Evolutionary conservation across 129 eudicot genomes (phyloP).

Genomic region (Saposhnikovia divaricata): DNA sequence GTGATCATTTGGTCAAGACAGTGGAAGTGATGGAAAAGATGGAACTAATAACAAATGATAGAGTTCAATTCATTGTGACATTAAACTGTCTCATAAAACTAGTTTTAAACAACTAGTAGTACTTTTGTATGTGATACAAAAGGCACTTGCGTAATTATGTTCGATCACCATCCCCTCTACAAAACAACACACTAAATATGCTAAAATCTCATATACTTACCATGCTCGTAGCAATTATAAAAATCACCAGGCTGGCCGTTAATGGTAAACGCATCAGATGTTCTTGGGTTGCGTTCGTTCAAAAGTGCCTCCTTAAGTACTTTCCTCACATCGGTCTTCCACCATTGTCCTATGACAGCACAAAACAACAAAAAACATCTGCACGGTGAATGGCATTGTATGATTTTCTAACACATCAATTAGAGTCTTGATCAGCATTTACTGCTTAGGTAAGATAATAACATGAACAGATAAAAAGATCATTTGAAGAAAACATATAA

Average conservation of each 20-base stretch:
- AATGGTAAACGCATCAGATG: neutral
- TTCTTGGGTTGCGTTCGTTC: neutral
- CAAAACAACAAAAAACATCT: neutral
- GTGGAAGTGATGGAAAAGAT: neutral
- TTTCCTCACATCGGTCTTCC: constrained; percentile 2
- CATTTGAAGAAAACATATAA: neutral
- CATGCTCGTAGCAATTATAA: neutral
- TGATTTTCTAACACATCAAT: neutral
- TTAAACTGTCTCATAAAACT: too few species aligned
- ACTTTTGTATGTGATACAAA: too few species aligned
- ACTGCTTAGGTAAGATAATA: neutral
- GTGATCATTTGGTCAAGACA: too few species aligned
- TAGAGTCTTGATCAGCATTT: too few species aligned
- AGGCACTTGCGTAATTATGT: too few species aligned
- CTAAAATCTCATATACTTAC: neutral
- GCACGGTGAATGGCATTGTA: neutral
- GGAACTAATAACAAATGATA: neutral
- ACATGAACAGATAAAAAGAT: neutral
- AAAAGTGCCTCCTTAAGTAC: neutral
- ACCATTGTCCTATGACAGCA: constrained; percentile 6
- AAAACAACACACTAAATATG: neutral
- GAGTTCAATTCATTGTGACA: too few species aligned
- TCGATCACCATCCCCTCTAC: too few species aligned
- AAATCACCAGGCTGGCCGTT: constrained; percentile 7
- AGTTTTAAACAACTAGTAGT: too few species aligned